A percentile compares a stretch with the other conserved stretches of the same genome.
phyloP scores from a whole-genome alignment of 495 filamentous ascomycete species.

The Penicillium ochrochloron region DNA sequence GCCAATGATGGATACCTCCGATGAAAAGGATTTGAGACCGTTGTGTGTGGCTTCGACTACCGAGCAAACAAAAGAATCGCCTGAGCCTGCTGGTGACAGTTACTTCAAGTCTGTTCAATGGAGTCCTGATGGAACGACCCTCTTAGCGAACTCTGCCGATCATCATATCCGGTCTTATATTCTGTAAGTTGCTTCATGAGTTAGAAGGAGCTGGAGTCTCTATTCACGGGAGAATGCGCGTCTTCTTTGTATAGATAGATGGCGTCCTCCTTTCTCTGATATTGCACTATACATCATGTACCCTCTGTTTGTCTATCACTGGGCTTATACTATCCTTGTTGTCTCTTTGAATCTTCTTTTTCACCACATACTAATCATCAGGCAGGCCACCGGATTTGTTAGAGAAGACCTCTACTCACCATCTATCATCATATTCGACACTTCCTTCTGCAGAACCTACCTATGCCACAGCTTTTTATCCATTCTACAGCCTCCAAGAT shows the following conservation, averaged over 20 bases:
- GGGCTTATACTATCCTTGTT: not conserved
- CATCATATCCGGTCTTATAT: constrained; percentile 73
- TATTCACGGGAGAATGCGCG: not conserved
- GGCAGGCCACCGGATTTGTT: constrained; percentile 67
- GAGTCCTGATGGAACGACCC: constrained; percentile 81
- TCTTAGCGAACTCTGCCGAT: constrained; percentile 75
- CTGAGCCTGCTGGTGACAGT: constrained; percentile 25
- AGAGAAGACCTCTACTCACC: constrained; percentile 51
- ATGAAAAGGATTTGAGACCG: constrained; percentile 22
- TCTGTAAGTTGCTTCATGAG: constrained; percentile 48
- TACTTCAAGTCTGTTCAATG: constrained; percentile 68
- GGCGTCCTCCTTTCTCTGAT: not conserved
- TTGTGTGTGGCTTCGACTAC: constrained; percentile 43
- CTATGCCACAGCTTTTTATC: constrained; percentile 72
- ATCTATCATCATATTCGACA: constrained; percentile 63
- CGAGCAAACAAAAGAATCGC: not conserved
- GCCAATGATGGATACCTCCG: constrained; percentile 16
- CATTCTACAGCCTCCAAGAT: constrained; percentile 69
- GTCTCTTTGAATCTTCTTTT: not conserved
- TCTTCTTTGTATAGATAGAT: not conserved
- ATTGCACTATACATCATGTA: not conserved
- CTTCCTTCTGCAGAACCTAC: constrained; percentile 69
- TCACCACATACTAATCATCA: constrained; percentile 15
- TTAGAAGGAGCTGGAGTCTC: not conserved
- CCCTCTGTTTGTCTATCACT: not conserved